Evolutionary conservation across 805 yeast species (phyloP), one percentile per base, ranked within the genome.

Genomic region (Yamadazyma ubonensis): DNA sequence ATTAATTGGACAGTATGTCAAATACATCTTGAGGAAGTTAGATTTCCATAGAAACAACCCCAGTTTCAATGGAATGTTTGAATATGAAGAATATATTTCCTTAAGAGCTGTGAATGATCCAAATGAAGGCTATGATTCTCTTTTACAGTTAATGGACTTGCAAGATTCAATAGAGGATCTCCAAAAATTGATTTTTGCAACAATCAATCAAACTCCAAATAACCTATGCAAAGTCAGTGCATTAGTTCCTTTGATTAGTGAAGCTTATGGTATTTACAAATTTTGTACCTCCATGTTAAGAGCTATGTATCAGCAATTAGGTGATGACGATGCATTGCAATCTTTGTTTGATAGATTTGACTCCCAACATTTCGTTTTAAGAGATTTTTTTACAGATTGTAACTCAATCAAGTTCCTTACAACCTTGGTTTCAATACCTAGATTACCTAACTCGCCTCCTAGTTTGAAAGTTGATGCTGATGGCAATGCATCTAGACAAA

Each of bases 61-160:
- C 10, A 95, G 89, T 4, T 93, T 91, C 65, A 91, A 86, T 55
- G 99, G 98, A 26, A 88, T 88, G 26, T 91, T 91, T 61, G 99
- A 91, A 58, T 93, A 91, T 57, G 96, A 89, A 60, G 99, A 91
- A 59, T 93, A 91, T 57, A 80, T 90, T 31, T 86, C 96, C 3
- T 71, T 91, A 49, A 78, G 86, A 42, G 80, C 89, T 2, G 95
- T 87, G 27, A 82, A 87, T 53, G 96, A 91, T 59, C 97, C 97
- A 5, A 89, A 91, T 57, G 96, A 89, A 64, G 98, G 98, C 5
- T 90, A 84, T 58, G 96, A 91, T 56, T 81, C 95, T 0, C 79
- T 91, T 45, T 59, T 87, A 48, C 96, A 88, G 57, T 70, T 91
- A 52, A 82, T 88, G 86, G 78, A 79, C 32, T 67, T 91, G 41